phyloP scores from a whole-genome alignment of 1,284 basidiomycete genomes.

The Athelia psychrophila region DNA sequence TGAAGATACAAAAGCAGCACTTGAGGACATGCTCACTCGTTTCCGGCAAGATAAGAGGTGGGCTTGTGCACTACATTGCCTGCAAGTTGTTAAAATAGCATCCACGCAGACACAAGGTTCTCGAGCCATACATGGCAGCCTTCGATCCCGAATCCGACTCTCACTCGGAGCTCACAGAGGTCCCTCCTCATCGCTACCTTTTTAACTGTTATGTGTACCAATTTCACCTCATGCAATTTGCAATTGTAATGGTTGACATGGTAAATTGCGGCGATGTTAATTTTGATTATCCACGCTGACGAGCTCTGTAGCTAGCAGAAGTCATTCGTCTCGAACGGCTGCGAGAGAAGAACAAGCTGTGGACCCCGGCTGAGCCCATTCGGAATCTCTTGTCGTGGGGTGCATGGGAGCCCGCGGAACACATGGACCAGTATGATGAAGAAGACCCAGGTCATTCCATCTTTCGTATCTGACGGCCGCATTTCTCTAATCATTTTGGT shows the following conservation, averaged over 20 bases:
- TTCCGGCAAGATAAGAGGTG: slow-evolving; percentile 57
- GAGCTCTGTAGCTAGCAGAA: slow-evolving; percentile 41
- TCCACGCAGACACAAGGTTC: slow-evolving; percentile 48
- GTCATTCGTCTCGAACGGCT: slow-evolving; percentile 58
- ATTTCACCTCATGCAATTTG: slow-evolving; percentile 61
- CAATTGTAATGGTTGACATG: slow-evolving; percentile 41
- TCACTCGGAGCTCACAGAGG: slow-evolving; percentile 23
- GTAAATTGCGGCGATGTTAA: too few species aligned
- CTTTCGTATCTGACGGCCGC: neutral
- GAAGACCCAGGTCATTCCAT: slow-evolving; percentile 45
- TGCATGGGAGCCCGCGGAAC: slow-evolving; percentile 46
- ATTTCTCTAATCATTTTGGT: neutral
- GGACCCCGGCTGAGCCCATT: slow-evolving; percentile 60
- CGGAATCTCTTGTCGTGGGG: slow-evolving; percentile 38
- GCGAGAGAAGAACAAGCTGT: slow-evolving; percentile 50
- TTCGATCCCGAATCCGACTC: slow-evolving; percentile 49
- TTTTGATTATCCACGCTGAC: too few species aligned
- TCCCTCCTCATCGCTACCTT: slow-evolving; percentile 60
- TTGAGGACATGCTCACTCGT: slow-evolving; percentile 37
- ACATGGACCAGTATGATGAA: slow-evolving; percentile 44
- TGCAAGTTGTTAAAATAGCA: neutral
- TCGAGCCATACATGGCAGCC: slow-evolving; percentile 67
- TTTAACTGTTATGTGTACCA: slow-evolving; percentile 77
- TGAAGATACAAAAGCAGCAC: slow-evolving; percentile 32
- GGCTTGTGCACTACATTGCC: slow-evolving; percentile 5